Conservation (phyloP, 2,329 filamentous ascomycete genomes). For the Fusarium zealandicum region DNA sequence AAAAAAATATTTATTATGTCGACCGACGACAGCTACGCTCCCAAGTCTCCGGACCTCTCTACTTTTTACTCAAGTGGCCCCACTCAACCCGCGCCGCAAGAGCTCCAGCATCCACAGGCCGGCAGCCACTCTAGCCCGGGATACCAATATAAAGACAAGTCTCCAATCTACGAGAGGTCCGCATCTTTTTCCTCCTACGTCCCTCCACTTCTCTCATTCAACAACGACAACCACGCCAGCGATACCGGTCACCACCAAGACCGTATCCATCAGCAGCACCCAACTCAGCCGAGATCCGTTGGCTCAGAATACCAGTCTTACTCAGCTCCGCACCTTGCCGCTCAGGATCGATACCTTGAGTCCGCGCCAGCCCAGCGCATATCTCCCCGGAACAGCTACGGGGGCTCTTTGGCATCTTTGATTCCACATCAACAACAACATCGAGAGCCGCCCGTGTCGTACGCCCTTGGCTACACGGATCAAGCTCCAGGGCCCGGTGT, state of each 20-base stretch:
- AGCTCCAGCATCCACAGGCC: constrained; percentile 44
- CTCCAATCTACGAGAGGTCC: constrained; percentile 40
- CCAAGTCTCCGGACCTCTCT: constrained; percentile 66
- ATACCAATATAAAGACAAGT: constrained; percentile 48
- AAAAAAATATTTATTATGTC: constrained; percentile 51
- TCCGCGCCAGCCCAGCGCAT: constrained; percentile 11
- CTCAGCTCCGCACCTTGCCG: constrained; percentile 25
- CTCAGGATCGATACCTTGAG: constrained; percentile 31
- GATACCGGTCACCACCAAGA: constrained; percentile 37
- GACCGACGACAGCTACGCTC: constrained; percentile 61
- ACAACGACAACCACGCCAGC: constrained; percentile 42
- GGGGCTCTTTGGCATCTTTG: constrained; percentile 9
- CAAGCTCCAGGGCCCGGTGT: constrained; percentile 17
- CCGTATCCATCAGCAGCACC: constrained; percentile 36
- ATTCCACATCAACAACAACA: constrained; percentile 25
- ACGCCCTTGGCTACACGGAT: constrained; percentile 24
- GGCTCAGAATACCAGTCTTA: constrained; percentile 37
- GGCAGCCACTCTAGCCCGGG: constrained; percentile 39
- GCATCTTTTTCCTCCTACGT: constrained; percentile 39
- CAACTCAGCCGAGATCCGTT: constrained; percentile 29
- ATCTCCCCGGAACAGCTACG: constrained; percentile 16
- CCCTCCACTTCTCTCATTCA: constrained; percentile 25
- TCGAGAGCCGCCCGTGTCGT: constrained; percentile 25
- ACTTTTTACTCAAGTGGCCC: constrained; percentile 57
- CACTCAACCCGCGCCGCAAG: constrained; percentile 47